Base-by-base conservation (phyloP, 2,329 filamentous ascomycete genomes). In the Colletotrichum melonis region DNA sequence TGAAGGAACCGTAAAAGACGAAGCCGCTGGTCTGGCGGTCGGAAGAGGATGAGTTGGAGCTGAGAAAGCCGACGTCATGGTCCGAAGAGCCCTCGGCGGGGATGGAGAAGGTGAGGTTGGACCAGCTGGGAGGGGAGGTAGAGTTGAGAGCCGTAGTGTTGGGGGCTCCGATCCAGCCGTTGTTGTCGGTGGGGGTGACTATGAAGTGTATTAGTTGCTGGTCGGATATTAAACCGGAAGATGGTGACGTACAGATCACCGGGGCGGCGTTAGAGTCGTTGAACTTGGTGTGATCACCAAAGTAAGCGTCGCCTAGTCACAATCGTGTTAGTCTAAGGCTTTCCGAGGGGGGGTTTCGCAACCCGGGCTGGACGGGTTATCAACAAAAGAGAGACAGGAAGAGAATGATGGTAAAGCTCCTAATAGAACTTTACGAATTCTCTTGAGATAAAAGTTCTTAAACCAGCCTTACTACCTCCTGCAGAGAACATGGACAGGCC, bases 1-100 rank as follows among this genome's bases (percentile, higher is more conserved):
- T 71, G 63, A 76, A 74, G 30, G 71, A 66, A 35, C 77, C 79
- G 69, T 80, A 80, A 76, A 78, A 78, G 9, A 74, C 59, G 72
- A 79, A 80, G 5, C 78, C 78, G 3, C 63, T 65, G n/a, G 71
- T 77, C 49, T 68, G 54, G 1, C 72, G 42, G 46, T 72, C 74
- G 2, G 63, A 26, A 3, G 60, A 56, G 5, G 55, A 60, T 1
- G 63, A 49, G 35, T 64, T 69, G 28, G 70, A 60, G 46, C 30
- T 14, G 54, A 67, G 71, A 69, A 80, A 78, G 2, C 75, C 76
- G 19, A 78, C 76, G 24, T 67, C 55, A 24, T 77, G 75, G 26
- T 74, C 70, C 8, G 74, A 35, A 30, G 77, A 75, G 9, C 69
- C 57, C 14, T 72, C 19, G 38, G 67, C 49, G 1, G 79, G 78